Evolutionary conservation across 2,329 filamentous ascomycete species (phyloP), one percentile per base, ranked within the genome.

Genomic region (Calycina herbarum): DNA sequence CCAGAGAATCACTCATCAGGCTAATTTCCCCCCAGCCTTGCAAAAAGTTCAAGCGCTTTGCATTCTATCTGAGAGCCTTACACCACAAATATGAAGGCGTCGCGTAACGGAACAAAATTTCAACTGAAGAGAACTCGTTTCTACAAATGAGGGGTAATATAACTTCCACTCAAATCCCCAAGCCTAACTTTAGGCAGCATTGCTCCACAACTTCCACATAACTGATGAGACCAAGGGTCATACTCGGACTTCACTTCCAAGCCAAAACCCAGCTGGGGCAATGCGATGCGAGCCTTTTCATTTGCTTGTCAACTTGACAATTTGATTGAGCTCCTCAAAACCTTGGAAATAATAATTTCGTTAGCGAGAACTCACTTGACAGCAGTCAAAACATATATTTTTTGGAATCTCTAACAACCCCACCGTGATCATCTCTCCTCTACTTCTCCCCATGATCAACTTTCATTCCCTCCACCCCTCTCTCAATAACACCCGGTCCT

Each of bases 401-500:
- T 38, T 38, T 38, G 35, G 35, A 38, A 38, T 35, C 33, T 11
- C 35, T 13, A 11, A 11, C 8, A 38, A 38, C 8, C 13, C 8
- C 33, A 35, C 31, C 31, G 31, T 7, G 5, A 6, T 1, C 31
- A 6, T 10, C 2, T 13, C 10, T 13, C 45, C 31, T 35, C 42
- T 61, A 61, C 24, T 57, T 8, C 48, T 42, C 61, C n/a, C 45
- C 57, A 68, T 75, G 72, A 15, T 45, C 60, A 67, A 76, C 67
- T 54, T 63, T 70, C 70, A 71, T 68, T 24, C 65, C 59, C 42
- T 76, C 74, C n/a, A 74, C 70, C 0, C 74, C 74, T 33, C 65
- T 72, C 51, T 73, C 73, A 61, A 76, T 70, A 1, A 73, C 72
- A 3, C 73, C 74, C n/a, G 61, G 42, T 24, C 74, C 74, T 27